Base-by-base conservation (phyloP, 805 yeast genomes). In the Kuraishia cidri region DNA sequence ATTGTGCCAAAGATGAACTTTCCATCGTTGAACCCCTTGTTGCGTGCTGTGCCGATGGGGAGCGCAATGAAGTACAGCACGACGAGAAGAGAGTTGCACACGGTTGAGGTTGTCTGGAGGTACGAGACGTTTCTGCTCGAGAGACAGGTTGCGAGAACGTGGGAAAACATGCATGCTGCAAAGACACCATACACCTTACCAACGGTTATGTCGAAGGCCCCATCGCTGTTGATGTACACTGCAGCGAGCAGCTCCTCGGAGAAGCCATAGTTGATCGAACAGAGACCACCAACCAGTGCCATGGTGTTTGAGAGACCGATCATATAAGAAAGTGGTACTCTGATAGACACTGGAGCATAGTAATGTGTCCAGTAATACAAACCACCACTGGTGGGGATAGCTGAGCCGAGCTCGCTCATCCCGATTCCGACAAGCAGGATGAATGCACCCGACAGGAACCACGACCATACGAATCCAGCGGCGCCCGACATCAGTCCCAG, bases 301-400 rank as follows among this genome's bases (percentile, higher is more conserved):
- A 64, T 32, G 16, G 69, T 44, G 43, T 66, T 65, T 12, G 68
- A 55, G 39, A 64, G 56, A 2, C 70, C 72, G 38, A 66, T 59
- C 24, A 65, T 31, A 37, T 58, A 63, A 32, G 64, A 58, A 12
- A 63, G 46, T 2, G 66, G 64, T 6, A 61, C 60, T 33, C 62
- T 43, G 25, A 52, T 31, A 5, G 36, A 31, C 15, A 55, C 64
- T 2, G 66, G 69, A 15, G 69, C 60, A 41, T 56, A 66, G 45
- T 60, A 62, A 38, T 61, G 60, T 2, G 64, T 58, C 59, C 62
- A 59, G 42, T 75, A 77, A 26, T 78, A 79, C 10, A 79, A 64
- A 26, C 82, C 83, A 7, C 79, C 69, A 3, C 77, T 60, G 3
- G 79, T 74, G 17, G 83, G 83, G 52, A 71, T 66, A 4, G 79